These are phyloP conservation scores for Lizonia empirigonia DNA, from an alignment of 2,329 filamentous ascomycete genomes.

Conservation along the genomic window DNA sequence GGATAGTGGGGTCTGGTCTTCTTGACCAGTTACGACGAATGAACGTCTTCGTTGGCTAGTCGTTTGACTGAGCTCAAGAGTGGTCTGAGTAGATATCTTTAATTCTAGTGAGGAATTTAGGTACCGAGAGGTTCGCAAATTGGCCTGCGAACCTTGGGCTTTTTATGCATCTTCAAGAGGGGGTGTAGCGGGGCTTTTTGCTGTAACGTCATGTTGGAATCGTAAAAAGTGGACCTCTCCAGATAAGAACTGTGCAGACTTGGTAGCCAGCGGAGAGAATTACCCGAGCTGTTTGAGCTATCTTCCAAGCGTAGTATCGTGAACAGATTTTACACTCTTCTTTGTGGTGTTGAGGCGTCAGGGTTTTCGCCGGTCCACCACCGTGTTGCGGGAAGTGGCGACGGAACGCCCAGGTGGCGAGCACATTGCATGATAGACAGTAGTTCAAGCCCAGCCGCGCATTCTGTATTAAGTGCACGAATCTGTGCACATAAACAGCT, in stretches of 20 bases:
- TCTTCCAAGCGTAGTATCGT: background rate
- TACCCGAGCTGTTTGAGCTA: background rate
- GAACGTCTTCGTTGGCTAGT: constrained; percentile 8
- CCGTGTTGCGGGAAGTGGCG: constrained; percentile 3
- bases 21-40: constrained; percentile 2
- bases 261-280: constrained; percentile 13
- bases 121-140: too few species aligned
- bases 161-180: background rate
- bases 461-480: too few species aligned
- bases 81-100: constrained; percentile 8
- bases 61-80: constrained; percentile 7
- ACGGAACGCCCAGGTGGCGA: constrained; percentile 4
- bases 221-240: constrained; percentile 9
- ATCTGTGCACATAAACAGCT: too few species aligned
- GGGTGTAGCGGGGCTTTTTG: background rate
- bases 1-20: constrained; percentile 5
- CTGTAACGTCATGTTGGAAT: constrained; percentile 4
- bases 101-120: too few species aligned
- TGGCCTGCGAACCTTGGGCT: background rate
- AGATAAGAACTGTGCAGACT: constrained; percentile 8
- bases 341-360: constrained; percentile 8
- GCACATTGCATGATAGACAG: background rate
- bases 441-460: background rate
- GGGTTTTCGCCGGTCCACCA: constrained; percentile 9
- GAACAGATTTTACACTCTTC: background rate